Base-by-base conservation (phyloP, 164 flowering plant genomes). In the Magnolia officinalis region DNA sequence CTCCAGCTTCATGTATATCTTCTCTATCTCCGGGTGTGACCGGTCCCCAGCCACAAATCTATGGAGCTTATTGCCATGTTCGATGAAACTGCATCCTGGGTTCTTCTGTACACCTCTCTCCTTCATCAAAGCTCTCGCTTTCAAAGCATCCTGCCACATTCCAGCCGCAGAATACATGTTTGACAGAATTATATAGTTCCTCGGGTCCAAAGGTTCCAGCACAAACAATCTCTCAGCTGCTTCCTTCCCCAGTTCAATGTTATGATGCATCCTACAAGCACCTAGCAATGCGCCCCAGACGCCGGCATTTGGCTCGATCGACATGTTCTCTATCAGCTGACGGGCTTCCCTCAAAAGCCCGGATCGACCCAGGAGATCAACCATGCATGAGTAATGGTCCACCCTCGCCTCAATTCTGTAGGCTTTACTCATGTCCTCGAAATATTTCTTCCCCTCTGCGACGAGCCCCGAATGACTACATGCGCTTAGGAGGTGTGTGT, bases 1-100 rank as follows among this genome's bases (percentile, higher is more conserved):
- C 70, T 80, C 80, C 64, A 87, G 70, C 65, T 84, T 85, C 58
- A 6, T 26, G 68, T 85, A 66, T 63, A 85, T 85, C 63, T 64
- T 50, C 10, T 81, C 75, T 2, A 80, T 73, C 24, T 75, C 61
- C 18, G 78, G 70, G 52, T 79, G 81, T 29, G 59, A 71, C 71
- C 18, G 51, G 70, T 79, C 76, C 18, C 81, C 76, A 49, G 76
- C 81, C 55, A 76, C 50, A 51, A 79, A 79, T 50, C 76, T 75
- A 76, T 72, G 78, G 70, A 50, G 50, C 20, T n/a, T 59, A 18
- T 76, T 78, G 8, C 76, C 51, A 66, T 76, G 69, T 37, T 80
- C 79, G 69, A 80, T 80, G 61, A 69, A 76, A 31, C 82, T 80
- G 76, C 82, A 76, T 5, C 82, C 82, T 24, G 79, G 82, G 51